Conservation (phyloP, 192 early-diverging fungal genomes). For the Spinellus fusiger region DNA sequence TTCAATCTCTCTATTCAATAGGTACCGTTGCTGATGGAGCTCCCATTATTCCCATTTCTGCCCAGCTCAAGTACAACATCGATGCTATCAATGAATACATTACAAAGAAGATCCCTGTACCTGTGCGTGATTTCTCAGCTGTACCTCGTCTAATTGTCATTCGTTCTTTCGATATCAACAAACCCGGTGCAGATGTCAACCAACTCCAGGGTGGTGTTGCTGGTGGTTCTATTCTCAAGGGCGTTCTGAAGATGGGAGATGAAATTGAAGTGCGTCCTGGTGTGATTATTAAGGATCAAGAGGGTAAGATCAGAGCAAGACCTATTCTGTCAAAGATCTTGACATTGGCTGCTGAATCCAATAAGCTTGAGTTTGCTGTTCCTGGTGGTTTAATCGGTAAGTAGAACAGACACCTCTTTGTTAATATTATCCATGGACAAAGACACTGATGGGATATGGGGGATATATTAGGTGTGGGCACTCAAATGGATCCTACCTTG, state of each 20-base stretch:
- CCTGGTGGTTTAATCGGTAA: slow-evolving; percentile 96
- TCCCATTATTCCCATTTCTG: slow-evolving; percentile 96
- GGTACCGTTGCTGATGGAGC: slow-evolving; percentile 91
- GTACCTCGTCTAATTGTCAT: slow-evolving; percentile 95
- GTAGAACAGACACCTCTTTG: no score
- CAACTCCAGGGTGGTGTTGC: slow-evolving; percentile 96
- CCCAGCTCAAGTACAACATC: slow-evolving; percentile 98
- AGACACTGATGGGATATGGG: no score
- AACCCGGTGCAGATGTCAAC: slow-evolving; percentile 91
- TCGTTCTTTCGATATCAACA: slow-evolving; percentile 98
- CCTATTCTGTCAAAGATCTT: slow-evolving; percentile 90
- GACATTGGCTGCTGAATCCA: slow-evolving; percentile 80
- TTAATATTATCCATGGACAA: no score
- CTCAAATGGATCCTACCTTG: slow-evolving; percentile 90
- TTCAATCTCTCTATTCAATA: no score
- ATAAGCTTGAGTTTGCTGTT: slow-evolving; percentile 93
- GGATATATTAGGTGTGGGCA: slow-evolving; percentile 95
- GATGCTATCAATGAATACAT: slow-evolving; percentile 98
- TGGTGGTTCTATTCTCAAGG: slow-evolving; percentile 92
- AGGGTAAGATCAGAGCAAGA: slow-evolving; percentile 73
- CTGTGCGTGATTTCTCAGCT: slow-evolving; percentile 86
- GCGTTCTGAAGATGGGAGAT: slow-evolving; percentile 86
- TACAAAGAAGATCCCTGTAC: slow-evolving; percentile 91
- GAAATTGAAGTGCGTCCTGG: slow-evolving; percentile 97
- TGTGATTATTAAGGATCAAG: slow-evolving; percentile 81